Base-by-base conservation (phyloP, 164 flowering plant genomes). In the Cinnamomum chago region DNA sequence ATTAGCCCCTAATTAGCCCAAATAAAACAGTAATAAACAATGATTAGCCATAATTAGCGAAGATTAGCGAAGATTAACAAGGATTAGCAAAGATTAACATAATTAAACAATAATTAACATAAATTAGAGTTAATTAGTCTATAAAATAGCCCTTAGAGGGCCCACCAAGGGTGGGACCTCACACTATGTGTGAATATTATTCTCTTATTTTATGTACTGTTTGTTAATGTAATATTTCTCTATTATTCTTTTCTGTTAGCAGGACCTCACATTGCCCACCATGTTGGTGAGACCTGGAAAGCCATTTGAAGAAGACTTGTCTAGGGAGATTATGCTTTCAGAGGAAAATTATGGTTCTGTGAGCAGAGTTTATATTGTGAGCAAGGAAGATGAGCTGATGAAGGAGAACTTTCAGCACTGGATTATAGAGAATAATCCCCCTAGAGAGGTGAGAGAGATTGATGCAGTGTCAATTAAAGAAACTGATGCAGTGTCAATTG, bases 381-480 rank as follows among this genome's bases (percentile, higher is more conserved):
- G 65, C 52, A 67, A 70, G 5, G 73, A 82, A 70, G 80, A 79
- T 28, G 14, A 70, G 13, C 20, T 58, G 11, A 22, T 75, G 3
- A 20, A 67, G 18, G 62, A 75, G 70, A 84, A 75, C 5, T 67
- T 82, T 0, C 88, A 82, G 58, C 58, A 51, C 1, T 76, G 72
- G 79, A 76, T 78, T 66, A 80, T 77, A 7, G 71, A 67, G 11
- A 76, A 70, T 18, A 50, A 74, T 70, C 85, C 85, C 14, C 27
- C 79, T 0, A 64, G 82, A 1, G 85, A 83, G 25, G 86, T 85
- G 18, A 74, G 40, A 52, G 78, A 75, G n/a, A n/a, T n/a, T n/a
- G n/a, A n/a, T n/a, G n/a, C n/a, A n/a, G n/a, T n/a, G n/a, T n/a
- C n/a, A n/a, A n/a, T n/a, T n/a, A n/a, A n/a, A n/a, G n/a, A n/a